Base-by-base conservation (phyloP, 2,329 filamentous ascomycete species). In the Paecilomyces formosus region DNA sequence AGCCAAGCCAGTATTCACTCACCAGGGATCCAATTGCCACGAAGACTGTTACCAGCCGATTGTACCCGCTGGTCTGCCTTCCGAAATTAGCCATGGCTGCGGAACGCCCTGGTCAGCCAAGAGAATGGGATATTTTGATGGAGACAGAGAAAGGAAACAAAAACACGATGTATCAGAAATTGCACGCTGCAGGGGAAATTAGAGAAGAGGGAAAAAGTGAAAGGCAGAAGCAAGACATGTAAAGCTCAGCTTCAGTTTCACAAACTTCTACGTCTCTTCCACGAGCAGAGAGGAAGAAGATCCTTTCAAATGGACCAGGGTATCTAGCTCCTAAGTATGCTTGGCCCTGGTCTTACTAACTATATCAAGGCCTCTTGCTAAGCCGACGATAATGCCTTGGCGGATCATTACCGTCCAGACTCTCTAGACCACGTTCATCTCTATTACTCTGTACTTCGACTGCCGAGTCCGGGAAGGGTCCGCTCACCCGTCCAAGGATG, bases 11-110 rank as follows among this genome's bases (percentile, higher is more conserved):
- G 9, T 21, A 54, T 6, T 6, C n/a, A 63, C 72, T 63, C 53
- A 75, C 74, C 68, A 76, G 63, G 9, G 73, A 76, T 18, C 74
- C 73, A 57, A 76, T 68, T 13, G 74, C 72, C 45, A 74, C 74
- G 45, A 73, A 74, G 33, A 73, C 60, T 3, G 69, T 71, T n/a
- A 76, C 72, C 59, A 75, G 67, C 61, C 70, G 65, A 55, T 74
- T 75, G 59, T 75, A 75, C 54, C 59, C 60, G 62, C 71, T 74
- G 55, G 72, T 74, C 58, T 70, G 76, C 58, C 69, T 66, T 59
- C 70, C 69, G 56, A 70, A 71, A 26, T 62, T 68, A 28, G 64
- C 66, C 70, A 72, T 69, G 28, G 26, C 51, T 50, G 18, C 22
- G 24, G 31, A 57, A 49, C 30, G 12, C 18, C 35, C 50, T 28